These are phyloP conservation scores for Cardiospermum halicacabum DNA, from an alignment of 345 rosid genomes.

Conservation along the genomic window DNA sequence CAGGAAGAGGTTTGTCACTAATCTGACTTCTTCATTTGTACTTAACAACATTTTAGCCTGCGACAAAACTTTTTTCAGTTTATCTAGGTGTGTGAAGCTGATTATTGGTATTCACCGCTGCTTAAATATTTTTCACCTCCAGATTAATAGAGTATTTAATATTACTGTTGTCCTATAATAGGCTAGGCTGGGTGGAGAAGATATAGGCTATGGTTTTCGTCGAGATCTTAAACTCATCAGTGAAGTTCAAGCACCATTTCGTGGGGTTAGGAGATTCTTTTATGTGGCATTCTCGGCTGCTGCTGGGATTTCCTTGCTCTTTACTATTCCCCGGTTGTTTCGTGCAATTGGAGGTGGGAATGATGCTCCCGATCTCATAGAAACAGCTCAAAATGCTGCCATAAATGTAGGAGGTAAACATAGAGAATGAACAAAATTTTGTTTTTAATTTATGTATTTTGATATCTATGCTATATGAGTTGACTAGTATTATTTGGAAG, in stretches of 20 bases:
- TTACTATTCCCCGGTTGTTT: conserved; percentile 77
- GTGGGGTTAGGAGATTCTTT: conserved; percentile 83
- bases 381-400: conserved; percentile 77
- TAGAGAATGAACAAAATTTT: conserved; percentile 5
- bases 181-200: conserved; percentile 97
- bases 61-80: neutral
- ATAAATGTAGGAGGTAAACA: conserved; percentile 80
- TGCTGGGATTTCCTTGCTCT: conserved; percentile 83
- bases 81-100: neutral
- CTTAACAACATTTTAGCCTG: neutral
- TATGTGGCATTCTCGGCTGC: conserved; percentile 76
- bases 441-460: neutral
- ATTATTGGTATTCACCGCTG: neutral
- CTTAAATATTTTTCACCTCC: neutral
- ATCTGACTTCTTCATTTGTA: conserved; percentile 7
- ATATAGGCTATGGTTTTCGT: conserved; percentile 76
- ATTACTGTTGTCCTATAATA: conserved; percentile 23
- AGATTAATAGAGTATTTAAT: neutral
- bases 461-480: neutral
- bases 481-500: neutral
- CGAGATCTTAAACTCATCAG: conserved; percentile 94
- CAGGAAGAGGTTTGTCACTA: conserved; percentile 74
- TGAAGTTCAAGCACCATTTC: conserved; percentile 98
- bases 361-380: conserved; percentile 73
- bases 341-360: conserved; percentile 70